Evolutionary conservation across 176 grass and related monocot genomes (phyloP), one percentile per base, ranked within the genome.

Genomic region (Neostapfia colusana): DNA sequence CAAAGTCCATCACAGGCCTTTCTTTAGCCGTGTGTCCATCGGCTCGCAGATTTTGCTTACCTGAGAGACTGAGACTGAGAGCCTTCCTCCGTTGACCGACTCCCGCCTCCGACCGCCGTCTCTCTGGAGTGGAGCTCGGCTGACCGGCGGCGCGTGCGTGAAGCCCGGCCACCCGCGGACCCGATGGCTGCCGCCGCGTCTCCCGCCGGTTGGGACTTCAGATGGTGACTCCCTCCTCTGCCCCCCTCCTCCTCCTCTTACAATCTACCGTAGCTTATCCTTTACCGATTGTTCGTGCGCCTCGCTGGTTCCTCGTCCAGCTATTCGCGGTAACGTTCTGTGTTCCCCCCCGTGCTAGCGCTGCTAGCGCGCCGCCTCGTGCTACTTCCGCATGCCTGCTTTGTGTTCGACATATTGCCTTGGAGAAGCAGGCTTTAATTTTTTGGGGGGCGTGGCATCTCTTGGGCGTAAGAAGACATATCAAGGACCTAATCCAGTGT

Each of bases 391-490:
- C 25, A 34, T 76, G 63, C 63, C 10, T 43, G 27, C 39, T 1
- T 59, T 3, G n/a, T 49, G 63, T 69, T 76, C 34, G 62, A 75
- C 54, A 40, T 14, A 75, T 48, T 83, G 50, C 38, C 63, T 66
- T 18, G 17, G 7, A 75, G 37, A 66, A 74, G 21, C 10, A 41
- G 6, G 31, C 10, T 4, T 5, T 63, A 49, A 3, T 81, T 49
- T 40, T n/a, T n/a, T n/a, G n/a, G n/a, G 35, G 26, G 14, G 28
- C 14, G 15, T 25, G 63, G 16, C 9, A 15, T 73, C 36, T 38
- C 21, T 25, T 58, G 13, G 10, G 10, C 3, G 0, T 59, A 59
- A 26, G 3, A 14, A 13, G 24, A 23, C 3, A 16, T 27, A 13
- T 14, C 18, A 54, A 15, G 6, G 9, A 45, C 38, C 24, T 58